Evolutionary conservation across 805 yeast genomes (phyloP).

Genomic region (Ogataea polymorpha): DNA sequence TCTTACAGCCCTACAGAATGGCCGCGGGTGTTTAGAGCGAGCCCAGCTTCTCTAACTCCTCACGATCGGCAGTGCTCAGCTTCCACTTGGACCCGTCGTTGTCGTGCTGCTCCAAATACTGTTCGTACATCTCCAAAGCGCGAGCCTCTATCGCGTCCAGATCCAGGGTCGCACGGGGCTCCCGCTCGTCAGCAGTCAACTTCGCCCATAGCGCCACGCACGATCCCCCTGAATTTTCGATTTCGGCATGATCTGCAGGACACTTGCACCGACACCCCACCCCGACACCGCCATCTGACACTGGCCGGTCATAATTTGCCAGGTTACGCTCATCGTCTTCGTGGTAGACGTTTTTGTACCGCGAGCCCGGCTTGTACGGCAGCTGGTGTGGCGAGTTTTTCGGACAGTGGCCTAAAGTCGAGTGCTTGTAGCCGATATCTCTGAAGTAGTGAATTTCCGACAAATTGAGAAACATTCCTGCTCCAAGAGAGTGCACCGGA

Average conservation of each 20-base stretch:
- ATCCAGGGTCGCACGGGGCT: slow-evolving; percentile 13
- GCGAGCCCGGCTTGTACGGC: slow-evolving; percentile 37
- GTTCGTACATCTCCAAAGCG: slow-evolving; percentile 23
- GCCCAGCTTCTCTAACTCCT: slow-evolving; percentile 10
- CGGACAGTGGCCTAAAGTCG: slow-evolving; percentile 83
- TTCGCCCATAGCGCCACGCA: slow-evolving; percentile 52
- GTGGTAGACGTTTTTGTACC: slow-evolving; percentile 34
- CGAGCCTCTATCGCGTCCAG: slow-evolving; percentile 30
- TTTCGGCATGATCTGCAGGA: slow-evolving; percentile 49
- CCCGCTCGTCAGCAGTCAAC: slow-evolving; percentile 28
- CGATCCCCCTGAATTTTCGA: slow-evolving; percentile 52
- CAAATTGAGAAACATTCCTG: slow-evolving; percentile 67
- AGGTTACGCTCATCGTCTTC: slow-evolving; percentile 37
- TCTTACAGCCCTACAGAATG: neutral
- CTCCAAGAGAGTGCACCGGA: slow-evolving; percentile 86
- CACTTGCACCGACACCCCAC: slow-evolving; percentile 89
- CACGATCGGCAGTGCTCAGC: slow-evolving; percentile 20
- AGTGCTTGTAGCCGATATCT: slow-evolving; percentile 87
- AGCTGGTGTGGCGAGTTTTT: slow-evolving; percentile 55
- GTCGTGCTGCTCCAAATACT: slow-evolving; percentile 19
- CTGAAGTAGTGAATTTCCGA: slow-evolving; percentile 84
- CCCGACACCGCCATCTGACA: slow-evolving; percentile 29
- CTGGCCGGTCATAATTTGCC: slow-evolving; percentile 28
- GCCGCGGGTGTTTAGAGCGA: neutral
- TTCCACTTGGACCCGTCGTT: slow-evolving; percentile 28